These are phyloP conservation scores for Coemansia sp. DNA, from an alignment of 192 early-diverging fungal genomes.

Conservation along the genomic window DNA sequence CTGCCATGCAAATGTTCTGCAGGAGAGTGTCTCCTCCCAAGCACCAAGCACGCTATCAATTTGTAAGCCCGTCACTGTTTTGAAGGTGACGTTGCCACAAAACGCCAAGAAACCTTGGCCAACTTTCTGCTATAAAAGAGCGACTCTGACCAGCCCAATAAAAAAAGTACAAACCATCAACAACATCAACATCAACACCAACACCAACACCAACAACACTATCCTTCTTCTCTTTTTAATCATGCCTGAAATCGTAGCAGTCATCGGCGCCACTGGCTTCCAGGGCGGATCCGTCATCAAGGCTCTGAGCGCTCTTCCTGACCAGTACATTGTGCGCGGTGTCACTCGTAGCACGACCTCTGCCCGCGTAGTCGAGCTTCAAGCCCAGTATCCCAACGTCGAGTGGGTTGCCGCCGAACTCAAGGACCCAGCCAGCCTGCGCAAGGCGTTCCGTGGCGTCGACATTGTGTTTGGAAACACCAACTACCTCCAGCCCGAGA, in stretches of 20 bases:
- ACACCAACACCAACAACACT: neutral
- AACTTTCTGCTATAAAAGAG: slow-evolving; percentile 1
- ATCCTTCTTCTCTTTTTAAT: neutral
- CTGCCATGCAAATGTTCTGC: neutral
- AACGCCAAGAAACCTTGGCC: neutral
- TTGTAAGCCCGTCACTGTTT: neutral
- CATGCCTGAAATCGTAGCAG: slow-evolving; percentile 32
- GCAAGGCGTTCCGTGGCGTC: slow-evolving; percentile 21
- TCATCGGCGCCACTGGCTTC: slow-evolving; percentile 47
- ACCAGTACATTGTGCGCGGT: slow-evolving; percentile 34
- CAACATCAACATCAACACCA: neutral
- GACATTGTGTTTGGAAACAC: slow-evolving; percentile 45
- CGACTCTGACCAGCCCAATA: neutral
- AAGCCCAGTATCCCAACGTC: slow-evolving; percentile 27
- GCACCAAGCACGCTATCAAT: neutral
- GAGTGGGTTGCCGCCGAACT: slow-evolving; percentile 27
- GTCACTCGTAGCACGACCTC: slow-evolving; percentile 28
- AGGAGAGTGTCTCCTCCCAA: neutral
- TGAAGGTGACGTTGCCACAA: neutral
- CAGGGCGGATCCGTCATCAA: slow-evolving; percentile 39
- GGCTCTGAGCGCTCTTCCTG: slow-evolving; percentile 26
- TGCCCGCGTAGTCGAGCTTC: slow-evolving; percentile 13
- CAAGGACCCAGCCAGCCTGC: slow-evolving; percentile 20
- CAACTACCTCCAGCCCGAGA: slow-evolving; percentile 22
- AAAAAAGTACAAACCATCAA: neutral